Evolutionary conservation across 2,329 filamentous ascomycete genomes (phyloP), one percentile per base, ranked within the genome.

Genomic region (Fusarium oxysporum): DNA sequence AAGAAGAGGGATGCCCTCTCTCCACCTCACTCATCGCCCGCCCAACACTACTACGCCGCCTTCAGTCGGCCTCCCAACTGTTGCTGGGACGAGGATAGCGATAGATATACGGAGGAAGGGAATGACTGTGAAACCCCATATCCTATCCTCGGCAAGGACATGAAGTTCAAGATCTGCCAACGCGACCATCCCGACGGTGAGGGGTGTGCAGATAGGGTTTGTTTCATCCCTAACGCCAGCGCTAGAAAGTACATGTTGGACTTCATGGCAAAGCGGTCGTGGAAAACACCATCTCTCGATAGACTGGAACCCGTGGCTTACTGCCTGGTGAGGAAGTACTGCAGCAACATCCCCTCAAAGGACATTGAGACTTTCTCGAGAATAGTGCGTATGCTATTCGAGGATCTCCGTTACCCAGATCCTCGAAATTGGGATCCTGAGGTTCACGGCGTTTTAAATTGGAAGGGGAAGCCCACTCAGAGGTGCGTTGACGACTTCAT

Each of bases 381-480:
- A 3, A 58, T 30, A 6, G 30, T 60, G 25, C 32, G 13, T 35
- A 21, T 35, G 6, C 12, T 71, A 7, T 21, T 71, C 14, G 10
- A 37, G 9, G 54, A 50, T 13, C 37, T 72, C 12, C 6, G 6
- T 4, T 7, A 43, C 12, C 30, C 44, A 2, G 19, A 23, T 21
- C 5, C 8, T 5, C 14, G 11, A 6, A 21, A 16, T 5, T 71
- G 68, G 68, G 33, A 59, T 21, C 47, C 38, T 1, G 38, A 41
- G 38, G 28, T 71, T 12, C 57, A 72, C 6, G 62, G 63, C 8
- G 28, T 72, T 12, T 48, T 72, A 7, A 11, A 7, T 6, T 64
- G 53, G 63, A 30, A 30, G 28, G 2, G 9, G 3, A 28, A 30
- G 33, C 19, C n/a, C 7, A 12, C 19, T 5, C 10, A 48, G n/a